Conservation (phyloP, 257 asterid species). For the Salvia rosmarinus region DNA sequence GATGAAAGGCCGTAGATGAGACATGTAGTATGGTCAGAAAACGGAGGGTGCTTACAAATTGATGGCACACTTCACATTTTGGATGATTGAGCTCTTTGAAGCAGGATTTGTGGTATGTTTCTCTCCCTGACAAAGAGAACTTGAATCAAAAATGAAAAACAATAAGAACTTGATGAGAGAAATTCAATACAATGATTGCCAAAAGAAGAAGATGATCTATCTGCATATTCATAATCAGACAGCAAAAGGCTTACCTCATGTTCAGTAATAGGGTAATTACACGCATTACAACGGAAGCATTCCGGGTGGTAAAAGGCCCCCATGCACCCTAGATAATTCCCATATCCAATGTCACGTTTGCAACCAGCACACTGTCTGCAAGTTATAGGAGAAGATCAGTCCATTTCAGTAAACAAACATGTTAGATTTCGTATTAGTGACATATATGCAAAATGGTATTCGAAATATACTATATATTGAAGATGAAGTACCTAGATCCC, state of each 20-base stretch:
- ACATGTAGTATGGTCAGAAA: no score
- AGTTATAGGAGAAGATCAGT: no score
- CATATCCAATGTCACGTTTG: conserved; percentile 61
- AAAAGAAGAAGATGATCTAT: no score
- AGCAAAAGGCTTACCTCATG: conserved; percentile 57
- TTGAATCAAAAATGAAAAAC: conserved; percentile 51
- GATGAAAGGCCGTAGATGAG: no score
- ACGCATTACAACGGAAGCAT: conserved; percentile 72
- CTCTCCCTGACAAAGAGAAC: conserved; percentile 85
- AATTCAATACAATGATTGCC: no score
- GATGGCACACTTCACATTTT: conserved; percentile 91
- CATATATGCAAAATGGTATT: no score
- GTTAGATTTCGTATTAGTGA: no score
- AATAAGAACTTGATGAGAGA: no score
- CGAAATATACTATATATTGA: no score
- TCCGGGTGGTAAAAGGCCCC: conserved; percentile 75
- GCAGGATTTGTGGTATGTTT: conserved; percentile 81
- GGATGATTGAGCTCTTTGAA: conserved; percentile 95
- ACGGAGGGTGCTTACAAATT: no score
- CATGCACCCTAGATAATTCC: conserved; percentile 85
- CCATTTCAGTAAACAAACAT: no score
- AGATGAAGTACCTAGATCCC: conserved; percentile 64
- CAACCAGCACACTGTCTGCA: conserved; percentile 81
- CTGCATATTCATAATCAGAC: no score
- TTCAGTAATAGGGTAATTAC: conserved; percentile 72